Conservation (phyloP, 2,329 filamentous ascomycete species). For the Aspergillus proliferans region DNA sequence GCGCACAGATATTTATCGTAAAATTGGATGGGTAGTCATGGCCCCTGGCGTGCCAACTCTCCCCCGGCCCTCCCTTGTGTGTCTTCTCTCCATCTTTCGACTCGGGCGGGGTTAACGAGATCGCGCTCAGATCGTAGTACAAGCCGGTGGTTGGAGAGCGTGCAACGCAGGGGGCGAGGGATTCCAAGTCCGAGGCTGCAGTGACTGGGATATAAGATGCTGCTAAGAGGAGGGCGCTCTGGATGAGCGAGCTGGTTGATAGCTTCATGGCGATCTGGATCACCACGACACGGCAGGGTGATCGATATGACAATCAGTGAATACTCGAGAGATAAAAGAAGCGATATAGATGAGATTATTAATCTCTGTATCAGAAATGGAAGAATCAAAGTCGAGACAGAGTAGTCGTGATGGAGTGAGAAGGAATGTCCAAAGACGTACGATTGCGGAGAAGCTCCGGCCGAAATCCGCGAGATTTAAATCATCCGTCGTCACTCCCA, state of each 20-base stretch:
- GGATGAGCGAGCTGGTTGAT: constrained; percentile 21
- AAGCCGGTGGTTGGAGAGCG: constrained; percentile 54
- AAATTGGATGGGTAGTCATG: constrained; percentile 48
- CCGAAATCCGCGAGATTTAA: constrained; percentile 6
- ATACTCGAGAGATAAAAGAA: no score
- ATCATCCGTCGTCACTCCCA: constrained; percentile 17
- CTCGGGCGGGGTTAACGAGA: constrained; percentile 47
- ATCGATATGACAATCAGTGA: no score
- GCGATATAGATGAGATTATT: no score
- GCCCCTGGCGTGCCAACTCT: constrained; percentile 45
- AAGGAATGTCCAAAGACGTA: not conserved
- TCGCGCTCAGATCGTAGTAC: constrained; percentile 58
- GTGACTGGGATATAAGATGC: constrained; percentile 19
- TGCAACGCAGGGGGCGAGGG: constrained; percentile 54
- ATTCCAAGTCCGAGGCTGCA: constrained; percentile 36
- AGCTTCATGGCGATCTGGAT: constrained; percentile 27
- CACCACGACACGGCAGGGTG: not conserved
- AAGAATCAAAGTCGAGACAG: no score
- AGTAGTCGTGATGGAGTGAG: no score
- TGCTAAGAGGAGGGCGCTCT: constrained; percentile 28
- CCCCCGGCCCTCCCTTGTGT: constrained; percentile 31
- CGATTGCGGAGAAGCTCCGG: constrained; percentile 12
- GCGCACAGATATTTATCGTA: constrained; percentile 46
- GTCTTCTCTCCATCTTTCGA: constrained; percentile 35
- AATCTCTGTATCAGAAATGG: no score